These are phyloP conservation scores for Leucocoprinus birnbaumii DNA, from an alignment of 768 basidiomycete genomes.

Conservation along the genomic window DNA sequence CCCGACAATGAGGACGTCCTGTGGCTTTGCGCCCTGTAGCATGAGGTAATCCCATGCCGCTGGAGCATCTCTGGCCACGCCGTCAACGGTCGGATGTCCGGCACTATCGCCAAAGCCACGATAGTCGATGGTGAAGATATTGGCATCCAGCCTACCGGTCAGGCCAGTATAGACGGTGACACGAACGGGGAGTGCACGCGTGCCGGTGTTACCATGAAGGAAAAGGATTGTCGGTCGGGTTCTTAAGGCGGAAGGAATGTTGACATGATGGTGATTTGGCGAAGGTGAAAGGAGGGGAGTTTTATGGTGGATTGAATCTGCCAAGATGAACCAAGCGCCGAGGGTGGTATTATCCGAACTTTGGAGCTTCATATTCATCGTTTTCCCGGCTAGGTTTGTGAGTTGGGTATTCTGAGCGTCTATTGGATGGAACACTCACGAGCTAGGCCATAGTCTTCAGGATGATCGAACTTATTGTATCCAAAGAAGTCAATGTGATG, in stretches of 20 bases:
- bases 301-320: conserved; percentile 44
- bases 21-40: conserved; percentile 40
- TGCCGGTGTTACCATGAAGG: conserved; percentile 73
- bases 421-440: conserved; percentile 24
- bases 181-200: conserved; percentile 51
- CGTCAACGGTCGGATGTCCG: conserved; percentile 57
- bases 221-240: conserved; percentile 60
- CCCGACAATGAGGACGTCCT: conserved; percentile 61
- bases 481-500: conserved; percentile 33
- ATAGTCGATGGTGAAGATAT: conserved; percentile 72
- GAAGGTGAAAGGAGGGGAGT: conserved; percentile 21
- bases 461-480: conserved; percentile 33
- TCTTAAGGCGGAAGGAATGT: conserved; percentile 27
- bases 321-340: conserved; percentile 67
- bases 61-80: conserved; percentile 56
- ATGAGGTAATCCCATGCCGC: conserved; percentile 66
- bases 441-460: conserved; percentile 39
- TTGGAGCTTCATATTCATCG: conserved; percentile 53
- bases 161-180: conserved; percentile 47
- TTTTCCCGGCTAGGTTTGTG: conserved; percentile 48
- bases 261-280: conserved; percentile 28
- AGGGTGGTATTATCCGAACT: conserved; percentile 62
- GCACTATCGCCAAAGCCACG: conserved; percentile 74
- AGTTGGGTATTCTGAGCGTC: not conserved
- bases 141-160: conserved; percentile 49